phyloP scores from a whole-genome alignment of 139 green algal genomes.

The Tetradesmus lagerheimii region DNA sequence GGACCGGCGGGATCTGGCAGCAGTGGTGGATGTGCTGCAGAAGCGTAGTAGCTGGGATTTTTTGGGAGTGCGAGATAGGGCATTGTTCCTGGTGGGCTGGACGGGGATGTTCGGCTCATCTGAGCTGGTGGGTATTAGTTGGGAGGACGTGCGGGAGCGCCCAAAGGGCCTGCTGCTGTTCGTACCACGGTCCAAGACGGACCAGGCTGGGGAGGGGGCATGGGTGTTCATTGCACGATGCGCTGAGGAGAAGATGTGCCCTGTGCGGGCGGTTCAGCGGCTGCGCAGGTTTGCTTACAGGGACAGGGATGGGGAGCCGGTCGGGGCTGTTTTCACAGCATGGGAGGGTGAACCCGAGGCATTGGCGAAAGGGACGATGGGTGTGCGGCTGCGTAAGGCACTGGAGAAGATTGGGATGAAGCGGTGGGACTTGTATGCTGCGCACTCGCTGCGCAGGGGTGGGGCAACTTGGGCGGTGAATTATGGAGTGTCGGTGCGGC shows the following conservation, averaged over 20 bases:
- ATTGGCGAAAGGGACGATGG: slow-evolving; percentile 4
- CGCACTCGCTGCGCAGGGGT: not conserved
- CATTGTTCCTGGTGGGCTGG: slow-evolving; percentile 12
- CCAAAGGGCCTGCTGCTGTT: not conserved
- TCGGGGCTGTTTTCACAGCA: not conserved
- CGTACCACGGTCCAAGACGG: slow-evolving; percentile 28
- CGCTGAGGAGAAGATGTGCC: not conserved
- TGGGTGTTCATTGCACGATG: slow-evolving; percentile 19
- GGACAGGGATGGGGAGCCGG: not conserved
- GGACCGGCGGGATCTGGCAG: not conserved
- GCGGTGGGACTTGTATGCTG: not conserved
- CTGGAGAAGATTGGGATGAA: slow-evolving; percentile 8
- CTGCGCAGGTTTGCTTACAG: not conserved
- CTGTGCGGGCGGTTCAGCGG: not conserved
- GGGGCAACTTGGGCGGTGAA: not conserved
- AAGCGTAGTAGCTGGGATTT: not conserved
- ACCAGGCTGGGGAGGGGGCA: slow-evolving; percentile 18
- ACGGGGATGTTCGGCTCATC: slow-evolving; percentile 11
- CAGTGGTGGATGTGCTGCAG: not conserved
- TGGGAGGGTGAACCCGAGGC: no score
- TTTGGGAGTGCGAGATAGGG: not conserved
- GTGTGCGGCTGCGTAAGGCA: slow-evolving; percentile 6
- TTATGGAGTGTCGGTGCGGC: not conserved
- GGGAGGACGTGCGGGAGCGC: not conserved
- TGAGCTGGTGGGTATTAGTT: slow-evolving; percentile 10